Conservation (phyloP, 345 rosid species). For the Acer negundo region DNA sequence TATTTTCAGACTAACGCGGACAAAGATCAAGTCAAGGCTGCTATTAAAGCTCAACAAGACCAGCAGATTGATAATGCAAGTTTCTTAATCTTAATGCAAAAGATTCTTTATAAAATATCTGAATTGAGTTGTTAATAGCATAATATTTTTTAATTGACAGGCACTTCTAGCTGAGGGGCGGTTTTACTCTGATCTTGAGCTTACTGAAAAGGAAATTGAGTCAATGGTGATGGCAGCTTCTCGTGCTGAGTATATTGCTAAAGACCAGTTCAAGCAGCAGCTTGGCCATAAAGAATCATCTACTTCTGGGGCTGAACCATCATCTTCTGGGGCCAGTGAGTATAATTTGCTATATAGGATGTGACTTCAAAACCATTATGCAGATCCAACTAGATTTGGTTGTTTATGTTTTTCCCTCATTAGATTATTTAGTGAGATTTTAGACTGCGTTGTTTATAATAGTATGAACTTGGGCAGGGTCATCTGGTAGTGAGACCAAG, state of each 20-base stretch:
- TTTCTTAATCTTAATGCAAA: conserved; percentile 8
- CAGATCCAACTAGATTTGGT: not conserved
- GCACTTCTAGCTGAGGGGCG: conserved; percentile 93
- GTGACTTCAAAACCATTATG: not conserved
- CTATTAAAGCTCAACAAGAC: conserved; percentile 98
- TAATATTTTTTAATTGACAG: conserved; percentile 36
- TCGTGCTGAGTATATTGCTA: conserved; percentile 88
- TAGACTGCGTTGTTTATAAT: not conserved
- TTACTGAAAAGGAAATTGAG: conserved; percentile 94
- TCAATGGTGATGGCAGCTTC: conserved; percentile 96
- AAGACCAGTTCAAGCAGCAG: conserved; percentile 64
- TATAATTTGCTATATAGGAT: conserved; percentile 15
- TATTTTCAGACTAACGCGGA: conserved; percentile 78
- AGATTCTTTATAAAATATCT: not conserved
- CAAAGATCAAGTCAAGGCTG: conserved; percentile 94
- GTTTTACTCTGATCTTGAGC: conserved; percentile 91
- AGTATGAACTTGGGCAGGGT: conserved; percentile 42
- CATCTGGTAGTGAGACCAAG: conserved; percentile 65
- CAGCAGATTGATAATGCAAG: conserved; percentile 91
- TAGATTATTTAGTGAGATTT: not conserved
- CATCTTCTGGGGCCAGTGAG: conserved; percentile 97
- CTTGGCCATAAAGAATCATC: conserved; percentile 68
- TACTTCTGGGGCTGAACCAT: conserved; percentile 85
- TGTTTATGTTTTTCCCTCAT: not conserved
- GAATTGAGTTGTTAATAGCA: not conserved